These are phyloP conservation scores for Vitis labrusca DNA, from an alignment of 164 flowering plant species.

Conservation along the genomic window DNA sequence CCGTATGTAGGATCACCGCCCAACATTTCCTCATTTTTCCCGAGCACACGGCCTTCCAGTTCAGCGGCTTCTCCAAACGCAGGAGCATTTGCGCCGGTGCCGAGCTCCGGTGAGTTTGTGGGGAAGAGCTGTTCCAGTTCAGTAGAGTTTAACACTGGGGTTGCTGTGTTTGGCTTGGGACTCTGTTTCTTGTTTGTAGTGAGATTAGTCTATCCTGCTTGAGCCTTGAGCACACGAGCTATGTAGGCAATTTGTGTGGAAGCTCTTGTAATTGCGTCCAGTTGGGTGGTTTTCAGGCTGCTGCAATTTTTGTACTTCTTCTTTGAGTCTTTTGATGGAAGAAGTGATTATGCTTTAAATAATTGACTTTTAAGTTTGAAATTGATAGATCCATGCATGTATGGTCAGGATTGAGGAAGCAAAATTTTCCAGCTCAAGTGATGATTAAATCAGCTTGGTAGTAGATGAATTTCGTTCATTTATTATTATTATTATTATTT, in stretches of 20 bases:
- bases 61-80: constrained; percentile 12
- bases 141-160: neutral
- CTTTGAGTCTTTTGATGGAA: too few relatives aligned
- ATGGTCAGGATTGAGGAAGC: too few relatives aligned
- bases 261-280: neutral
- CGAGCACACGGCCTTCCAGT: constrained; percentile 5
- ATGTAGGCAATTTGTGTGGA: too few relatives aligned
- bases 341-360: too few relatives aligned
- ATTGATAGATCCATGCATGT: too few relatives aligned
- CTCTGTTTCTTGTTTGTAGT: neutral
- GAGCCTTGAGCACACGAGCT: neutral
- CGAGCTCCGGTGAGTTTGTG: constrained; percentile 24
- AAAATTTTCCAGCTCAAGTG: too few relatives aligned
- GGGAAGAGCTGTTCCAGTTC: constrained; percentile 23
- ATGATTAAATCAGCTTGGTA: too few relatives aligned
- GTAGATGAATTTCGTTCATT: too few relatives aligned
- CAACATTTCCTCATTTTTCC: constrained; percentile 22
- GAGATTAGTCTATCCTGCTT: neutral
- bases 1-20: constrained; percentile 10
- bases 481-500: too few relatives aligned
- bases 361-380: too few relatives aligned
- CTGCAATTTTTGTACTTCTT: too few relatives aligned
- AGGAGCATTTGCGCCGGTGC: constrained; percentile 15
- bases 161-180: neutral
- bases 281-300: too few relatives aligned